These are phyloP conservation scores for Coniochaeta sp. DNA, from an alignment of 2,329 filamentous ascomycete species.

Conservation along the genomic window DNA sequence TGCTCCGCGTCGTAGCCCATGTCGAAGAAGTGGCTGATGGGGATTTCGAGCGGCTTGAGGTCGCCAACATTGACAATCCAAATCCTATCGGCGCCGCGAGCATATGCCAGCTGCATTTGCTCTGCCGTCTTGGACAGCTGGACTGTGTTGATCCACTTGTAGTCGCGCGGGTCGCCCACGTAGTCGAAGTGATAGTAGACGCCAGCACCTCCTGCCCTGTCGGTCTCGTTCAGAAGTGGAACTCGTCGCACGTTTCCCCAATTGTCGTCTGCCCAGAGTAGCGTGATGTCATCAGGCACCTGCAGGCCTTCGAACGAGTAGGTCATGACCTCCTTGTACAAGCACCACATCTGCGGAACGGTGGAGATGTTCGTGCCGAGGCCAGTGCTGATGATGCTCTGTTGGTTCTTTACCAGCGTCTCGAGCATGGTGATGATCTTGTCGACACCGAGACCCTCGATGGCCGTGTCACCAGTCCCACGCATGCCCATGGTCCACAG, in stretches of 20 bases:
- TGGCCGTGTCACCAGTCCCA: constrained; percentile 59
- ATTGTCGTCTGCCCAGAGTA: constrained; percentile 64
- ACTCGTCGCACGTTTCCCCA: constrained; percentile 58
- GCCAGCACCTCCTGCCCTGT: constrained; percentile 53
- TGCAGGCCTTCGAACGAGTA: constrained; percentile 60
- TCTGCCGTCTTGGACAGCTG: constrained; percentile 54
- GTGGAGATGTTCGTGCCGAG: constrained; percentile 41
- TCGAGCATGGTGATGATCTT: constrained; percentile 53
- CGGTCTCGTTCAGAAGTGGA: constrained; percentile 50
- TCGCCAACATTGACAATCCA: constrained; percentile 64
- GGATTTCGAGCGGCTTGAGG: constrained; percentile 56
- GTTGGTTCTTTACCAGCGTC: constrained; percentile 52
- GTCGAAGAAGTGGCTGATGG: constrained; percentile 60
- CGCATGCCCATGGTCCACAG: constrained; percentile 66
- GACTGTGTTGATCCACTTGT: constrained; percentile 58
- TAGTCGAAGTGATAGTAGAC: constrained; percentile 57
- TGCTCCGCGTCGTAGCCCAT: constrained; percentile 55
- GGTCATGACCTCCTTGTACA: constrained; percentile 68
- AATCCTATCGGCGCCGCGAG: constrained; percentile 49
- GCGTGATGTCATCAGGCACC: constrained; percentile 56
- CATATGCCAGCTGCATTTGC: constrained; percentile 53
- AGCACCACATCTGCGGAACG: constrained; percentile 63
- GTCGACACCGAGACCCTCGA: constrained; percentile 43
- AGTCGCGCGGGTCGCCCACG: constrained; percentile 37
- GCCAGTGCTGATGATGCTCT: constrained; percentile 47